Base-by-base conservation (phyloP, 176 grass and related monocot species). In the Neostapfia colusana region DNA sequence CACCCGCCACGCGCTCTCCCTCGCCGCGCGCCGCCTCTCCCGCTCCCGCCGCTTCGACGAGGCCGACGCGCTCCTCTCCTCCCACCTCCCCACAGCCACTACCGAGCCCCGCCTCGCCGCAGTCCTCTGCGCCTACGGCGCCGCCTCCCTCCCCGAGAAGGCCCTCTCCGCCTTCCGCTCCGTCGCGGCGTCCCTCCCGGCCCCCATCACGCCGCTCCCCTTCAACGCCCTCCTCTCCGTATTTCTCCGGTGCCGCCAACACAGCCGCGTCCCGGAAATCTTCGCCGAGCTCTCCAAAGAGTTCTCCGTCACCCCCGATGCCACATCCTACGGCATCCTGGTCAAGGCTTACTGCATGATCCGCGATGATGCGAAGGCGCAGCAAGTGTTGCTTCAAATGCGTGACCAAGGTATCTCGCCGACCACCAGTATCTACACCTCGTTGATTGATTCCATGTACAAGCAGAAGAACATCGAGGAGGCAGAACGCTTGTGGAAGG, bases 181-280 rank as follows among this genome's bases (percentile, higher is more conserved):
- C 23, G 58, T 79, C 25, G 78, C 23, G 25, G 49, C 57, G 18
- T 68, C 80, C 57, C 87, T 81, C 37, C 50, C 70, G 2, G 14
- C 39, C 24, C 79, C 84, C 10, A 75, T 65, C 48, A 83, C 94
- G 17, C 4, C 79, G 12, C 40, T 89, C 43, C 86, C 88, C 44
- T 85, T 93, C 72, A 93, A 97, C 73, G 86, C 88, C 17, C 79
- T 97, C 68, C 88, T 97, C 43, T 88, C 86, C 17, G 76, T 86
- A 61, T 89, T 82, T 49, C 28, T 91, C 44, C 81, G 86, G 16
- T 90, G 90, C 66, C 83, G 68, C 71, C 36, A 48, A 34, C 76
- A 87, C 45, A 15, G 4, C 10, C 79, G 82, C 72, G 81, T 97
- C 46, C 79, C 84, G 0, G 56, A 2, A 64, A 72, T 91, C 70